Percentiles rank a stretch among this genome's conserved stretches.
These are phyloP conservation scores for Saccharomycopsis crataegensis DNA, from an alignment of 1,139 yeast genomes.

Conservation along the genomic window DNA sequence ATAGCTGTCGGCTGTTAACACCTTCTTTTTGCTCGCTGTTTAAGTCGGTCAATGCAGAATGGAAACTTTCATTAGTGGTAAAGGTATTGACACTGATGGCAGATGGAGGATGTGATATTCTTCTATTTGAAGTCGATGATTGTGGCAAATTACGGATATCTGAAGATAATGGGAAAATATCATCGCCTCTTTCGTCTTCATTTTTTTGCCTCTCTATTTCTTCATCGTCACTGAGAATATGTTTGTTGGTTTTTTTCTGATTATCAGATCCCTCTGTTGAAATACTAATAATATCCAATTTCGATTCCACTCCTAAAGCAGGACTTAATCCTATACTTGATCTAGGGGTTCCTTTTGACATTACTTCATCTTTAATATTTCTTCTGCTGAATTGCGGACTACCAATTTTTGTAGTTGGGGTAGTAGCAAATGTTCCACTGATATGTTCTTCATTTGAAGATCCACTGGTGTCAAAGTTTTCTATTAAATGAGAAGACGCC, in stretches of 20 bases:
- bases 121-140: neutral
- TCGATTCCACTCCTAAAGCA: neutral
- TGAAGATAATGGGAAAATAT: neutral
- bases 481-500: constrained; percentile 16
- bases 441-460: constrained; percentile 3
- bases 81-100: constrained; percentile 10
- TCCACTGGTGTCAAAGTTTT: constrained; percentile 15
- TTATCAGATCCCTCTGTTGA: neutral
- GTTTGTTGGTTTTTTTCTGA: neutral
- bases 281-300: constrained; percentile 4
- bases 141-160: neutral
- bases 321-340: constrained; percentile 1
- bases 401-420: neutral
- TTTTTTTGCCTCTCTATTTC: constrained; percentile 13
- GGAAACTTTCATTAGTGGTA: constrained; percentile 17
- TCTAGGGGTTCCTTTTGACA: constrained; percentile 7
- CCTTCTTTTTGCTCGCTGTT: neutral
- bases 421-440: neutral
- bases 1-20: neutral
- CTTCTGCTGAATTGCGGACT: neutral
- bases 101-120: constrained; percentile 8
- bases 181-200: neutral
- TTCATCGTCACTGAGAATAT: constrained; percentile 11
- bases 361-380: constrained; percentile 8
- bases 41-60: constrained; percentile 16